Conservation (phyloP, 768 basidiomycete genomes). For the Daedalea quercina region DNA sequence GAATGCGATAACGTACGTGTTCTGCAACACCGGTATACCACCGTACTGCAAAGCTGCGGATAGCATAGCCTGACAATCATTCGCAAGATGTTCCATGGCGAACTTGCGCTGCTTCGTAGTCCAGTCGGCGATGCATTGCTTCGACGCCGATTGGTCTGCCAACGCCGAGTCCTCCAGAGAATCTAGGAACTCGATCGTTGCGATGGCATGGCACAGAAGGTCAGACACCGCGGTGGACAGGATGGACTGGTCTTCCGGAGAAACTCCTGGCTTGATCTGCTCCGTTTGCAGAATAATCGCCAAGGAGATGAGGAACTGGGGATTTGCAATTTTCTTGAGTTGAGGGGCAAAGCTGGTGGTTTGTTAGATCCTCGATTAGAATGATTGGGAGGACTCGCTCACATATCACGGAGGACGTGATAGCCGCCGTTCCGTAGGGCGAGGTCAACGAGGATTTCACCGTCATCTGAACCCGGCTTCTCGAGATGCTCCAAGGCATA, state of each 20-base stretch:
- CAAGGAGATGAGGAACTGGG: not conserved
- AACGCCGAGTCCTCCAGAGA: too few species aligned
- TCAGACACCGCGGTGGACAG: not conserved
- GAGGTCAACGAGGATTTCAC: not conserved
- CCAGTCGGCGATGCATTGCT: too few species aligned
- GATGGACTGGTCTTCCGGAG: not conserved
- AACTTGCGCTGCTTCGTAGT: too few species aligned
- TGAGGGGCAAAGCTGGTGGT: constrained; percentile 1
- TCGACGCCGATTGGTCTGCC: too few species aligned
- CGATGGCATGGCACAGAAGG: not conserved
- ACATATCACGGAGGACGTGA: not conserved
- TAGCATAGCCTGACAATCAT: too few species aligned
- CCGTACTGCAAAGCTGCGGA: not conserved
- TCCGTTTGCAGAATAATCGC: not conserved
- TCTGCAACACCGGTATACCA: not conserved
- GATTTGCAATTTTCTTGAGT: not conserved
- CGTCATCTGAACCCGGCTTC: not conserved
- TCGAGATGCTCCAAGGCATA: not conserved
- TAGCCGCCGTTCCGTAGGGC: not conserved
- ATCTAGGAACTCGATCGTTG: constrained; percentile 3
- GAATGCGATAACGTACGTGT: not conserved
- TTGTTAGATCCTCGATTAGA: not conserved
- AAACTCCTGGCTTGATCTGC: not conserved
- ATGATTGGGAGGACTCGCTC: not conserved
- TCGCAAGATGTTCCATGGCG: too few species aligned